Evolutionary conservation across 495 filamentous ascomycete species (phyloP).

Genomic region (Chaetomium cochliodes): DNA sequence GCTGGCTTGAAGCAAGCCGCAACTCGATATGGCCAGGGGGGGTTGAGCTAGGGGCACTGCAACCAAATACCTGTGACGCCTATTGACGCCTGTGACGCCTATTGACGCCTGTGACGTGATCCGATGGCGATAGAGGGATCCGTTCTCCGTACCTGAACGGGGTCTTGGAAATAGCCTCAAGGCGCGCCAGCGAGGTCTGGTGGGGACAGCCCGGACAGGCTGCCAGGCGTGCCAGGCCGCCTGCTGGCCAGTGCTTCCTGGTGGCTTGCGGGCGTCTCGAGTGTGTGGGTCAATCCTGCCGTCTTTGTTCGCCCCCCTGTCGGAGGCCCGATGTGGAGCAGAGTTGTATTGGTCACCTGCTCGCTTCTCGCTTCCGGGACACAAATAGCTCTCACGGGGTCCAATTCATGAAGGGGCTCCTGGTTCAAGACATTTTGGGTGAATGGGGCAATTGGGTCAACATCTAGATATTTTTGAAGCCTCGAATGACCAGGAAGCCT

Average conservation of each 20-base stretch:
- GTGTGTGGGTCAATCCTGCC: conserved; percentile 3
- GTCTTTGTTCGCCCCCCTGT: conserved; percentile 14
- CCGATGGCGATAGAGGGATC: background rate
- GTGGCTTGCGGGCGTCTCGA: conserved; percentile 12
- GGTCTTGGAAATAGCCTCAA: conserved; percentile 22
- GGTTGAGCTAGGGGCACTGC: too few relatives aligned
- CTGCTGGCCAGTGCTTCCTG: background rate
- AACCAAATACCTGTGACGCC: too few relatives aligned
- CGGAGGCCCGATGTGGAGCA: conserved; percentile 18
- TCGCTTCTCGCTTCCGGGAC: conserved; percentile 15
- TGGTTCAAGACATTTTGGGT: background rate
- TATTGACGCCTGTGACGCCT: too few relatives aligned
- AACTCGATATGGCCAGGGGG: background rate
- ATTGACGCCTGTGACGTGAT: conserved; percentile 1
- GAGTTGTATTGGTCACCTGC: conserved; percentile 21
- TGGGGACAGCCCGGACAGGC: background rate
- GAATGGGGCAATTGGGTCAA: background rate
- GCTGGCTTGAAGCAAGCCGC: background rate
- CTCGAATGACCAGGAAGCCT: background rate
- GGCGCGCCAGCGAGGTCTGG: conserved; percentile 13
- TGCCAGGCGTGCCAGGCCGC: conserved; percentile 4
- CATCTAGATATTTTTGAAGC: background rate
- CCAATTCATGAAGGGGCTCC: background rate
- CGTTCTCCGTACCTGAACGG: background rate
- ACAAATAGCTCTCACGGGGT: conserved; percentile 8